A percentile compares a stretch with the other conserved stretches of the same genome.
Conservation (phyloP, 345 rosid species). For the Pseudoturritis turrita region DNA sequence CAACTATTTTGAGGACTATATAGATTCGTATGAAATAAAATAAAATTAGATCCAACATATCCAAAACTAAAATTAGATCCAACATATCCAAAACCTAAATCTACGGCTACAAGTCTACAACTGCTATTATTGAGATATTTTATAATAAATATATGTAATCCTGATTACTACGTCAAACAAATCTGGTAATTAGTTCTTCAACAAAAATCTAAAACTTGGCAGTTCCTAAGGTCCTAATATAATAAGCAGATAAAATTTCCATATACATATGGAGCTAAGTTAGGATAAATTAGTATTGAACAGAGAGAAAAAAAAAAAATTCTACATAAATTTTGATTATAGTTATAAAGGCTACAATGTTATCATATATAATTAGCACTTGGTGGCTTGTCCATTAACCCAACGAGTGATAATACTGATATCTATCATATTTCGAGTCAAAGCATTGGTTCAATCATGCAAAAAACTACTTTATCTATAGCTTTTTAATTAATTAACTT, state of each 20-base stretch:
- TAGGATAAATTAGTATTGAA: not conserved
- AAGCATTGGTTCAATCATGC: conserved; percentile 8
- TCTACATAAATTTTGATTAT: not conserved
- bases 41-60: too few species aligned
- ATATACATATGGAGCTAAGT: not conserved
- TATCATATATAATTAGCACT: not conserved
- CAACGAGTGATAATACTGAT: not conserved
- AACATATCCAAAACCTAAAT: too few species aligned
- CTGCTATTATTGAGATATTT: too few species aligned
- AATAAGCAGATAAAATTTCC: not conserved
- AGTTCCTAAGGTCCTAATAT: too few species aligned
- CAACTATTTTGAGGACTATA: too few species aligned
- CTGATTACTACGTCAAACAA: too few species aligned
- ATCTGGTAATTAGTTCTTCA: too few species aligned
- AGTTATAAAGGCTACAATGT: not conserved
- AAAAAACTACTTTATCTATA: not conserved
- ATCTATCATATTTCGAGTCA: not conserved
- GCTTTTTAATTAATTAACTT: not conserved
- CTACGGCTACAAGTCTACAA: too few species aligned
- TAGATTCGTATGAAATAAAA: too few species aligned
- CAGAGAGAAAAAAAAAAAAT: not conserved
- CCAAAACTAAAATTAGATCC: too few species aligned
- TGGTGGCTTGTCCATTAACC: conserved; percentile 5
- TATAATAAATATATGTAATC: too few species aligned
- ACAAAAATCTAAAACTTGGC: too few species aligned